Conservation (phyloP, 129 eudicot genomes). For the Flaveria linearis region DNA sequence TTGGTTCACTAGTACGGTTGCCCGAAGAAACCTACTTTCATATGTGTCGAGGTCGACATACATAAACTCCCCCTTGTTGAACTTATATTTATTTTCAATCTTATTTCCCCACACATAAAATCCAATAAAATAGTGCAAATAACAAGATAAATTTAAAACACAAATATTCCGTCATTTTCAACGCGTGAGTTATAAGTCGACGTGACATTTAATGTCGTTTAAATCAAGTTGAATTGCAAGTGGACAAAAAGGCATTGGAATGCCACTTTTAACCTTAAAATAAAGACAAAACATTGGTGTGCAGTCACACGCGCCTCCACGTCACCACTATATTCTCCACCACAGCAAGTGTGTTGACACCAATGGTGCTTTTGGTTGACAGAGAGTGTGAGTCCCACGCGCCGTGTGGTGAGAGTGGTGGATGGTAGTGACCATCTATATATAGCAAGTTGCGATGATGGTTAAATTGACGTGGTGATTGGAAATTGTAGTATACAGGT, state of each 20-base stretch:
- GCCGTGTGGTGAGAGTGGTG: constrained; percentile 4
- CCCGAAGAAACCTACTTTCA: too few relatives aligned
- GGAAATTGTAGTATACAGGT: neutral
- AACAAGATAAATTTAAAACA: too few relatives aligned
- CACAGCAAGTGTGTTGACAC: constrained; percentile 19
- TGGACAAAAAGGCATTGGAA: too few relatives aligned
- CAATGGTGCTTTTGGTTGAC: constrained; percentile 8
- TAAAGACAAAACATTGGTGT: constrained; percentile 23
- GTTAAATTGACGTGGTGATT: neutral
- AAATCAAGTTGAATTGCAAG: too few relatives aligned
- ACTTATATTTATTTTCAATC: too few relatives aligned
- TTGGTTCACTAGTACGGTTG: too few relatives aligned
- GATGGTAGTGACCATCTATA: constrained; percentile 1
- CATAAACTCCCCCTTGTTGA: too few relatives aligned
- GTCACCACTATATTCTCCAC: constrained; percentile 6
- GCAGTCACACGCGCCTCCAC: constrained; percentile 40
- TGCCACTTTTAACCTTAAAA: constrained; percentile 20
- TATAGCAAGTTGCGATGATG: constrained; percentile 14
- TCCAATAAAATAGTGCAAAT: too few relatives aligned
- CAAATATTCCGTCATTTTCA: too few relatives aligned
- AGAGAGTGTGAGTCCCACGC: constrained; percentile 6
- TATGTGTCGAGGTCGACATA: too few relatives aligned
- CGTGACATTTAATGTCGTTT: too few relatives aligned
- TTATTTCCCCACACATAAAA: too few relatives aligned
- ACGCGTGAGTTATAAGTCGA: neutral